These are phyloP conservation scores for Hypoxylon intermedium DNA, from an alignment of 495 filamentous ascomycete species.

Conservation along the genomic window DNA sequence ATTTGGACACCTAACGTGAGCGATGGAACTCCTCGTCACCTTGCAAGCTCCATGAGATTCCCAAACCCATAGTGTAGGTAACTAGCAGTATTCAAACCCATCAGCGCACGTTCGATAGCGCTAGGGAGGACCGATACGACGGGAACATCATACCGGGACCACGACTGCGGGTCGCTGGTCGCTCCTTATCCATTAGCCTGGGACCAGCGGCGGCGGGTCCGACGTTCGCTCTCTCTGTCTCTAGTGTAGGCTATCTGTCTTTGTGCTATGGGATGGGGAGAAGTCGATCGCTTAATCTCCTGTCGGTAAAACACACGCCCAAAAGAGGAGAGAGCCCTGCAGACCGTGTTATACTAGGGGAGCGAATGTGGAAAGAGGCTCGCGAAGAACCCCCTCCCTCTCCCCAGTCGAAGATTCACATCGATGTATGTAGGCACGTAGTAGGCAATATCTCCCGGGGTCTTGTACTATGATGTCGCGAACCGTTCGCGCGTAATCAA, in stretches of 20 bases:
- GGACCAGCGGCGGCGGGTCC: too few species aligned
- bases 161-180: constrained; percentile 8
- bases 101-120: constrained; percentile 12
- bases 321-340: too few species aligned
- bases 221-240: too few species aligned
- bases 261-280: background rate
- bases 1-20: too few species aligned
- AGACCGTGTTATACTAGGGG: too few species aligned
- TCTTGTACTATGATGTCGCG: background rate
- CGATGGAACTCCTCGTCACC: too few species aligned
- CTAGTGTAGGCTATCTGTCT: too few species aligned
- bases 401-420: background rate
- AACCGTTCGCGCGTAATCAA: constrained; percentile 11
- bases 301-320: too few species aligned
- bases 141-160: constrained; percentile 1
- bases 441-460: background rate
- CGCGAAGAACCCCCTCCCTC: background rate
- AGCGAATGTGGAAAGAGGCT: constrained; percentile 16
- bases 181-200: too few species aligned
- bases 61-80: constrained; percentile 4
- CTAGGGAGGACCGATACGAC: constrained; percentile 22
- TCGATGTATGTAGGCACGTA: too few species aligned
- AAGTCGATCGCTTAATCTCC: constrained; percentile 22
- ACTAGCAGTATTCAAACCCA: too few species aligned
- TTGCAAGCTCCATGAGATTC: background rate